Evolutionary conservation across 2,329 filamentous ascomycete genomes (phyloP), one percentile per base, ranked within the genome.

Genomic region (Aspergillus puulaauensis): DNA sequence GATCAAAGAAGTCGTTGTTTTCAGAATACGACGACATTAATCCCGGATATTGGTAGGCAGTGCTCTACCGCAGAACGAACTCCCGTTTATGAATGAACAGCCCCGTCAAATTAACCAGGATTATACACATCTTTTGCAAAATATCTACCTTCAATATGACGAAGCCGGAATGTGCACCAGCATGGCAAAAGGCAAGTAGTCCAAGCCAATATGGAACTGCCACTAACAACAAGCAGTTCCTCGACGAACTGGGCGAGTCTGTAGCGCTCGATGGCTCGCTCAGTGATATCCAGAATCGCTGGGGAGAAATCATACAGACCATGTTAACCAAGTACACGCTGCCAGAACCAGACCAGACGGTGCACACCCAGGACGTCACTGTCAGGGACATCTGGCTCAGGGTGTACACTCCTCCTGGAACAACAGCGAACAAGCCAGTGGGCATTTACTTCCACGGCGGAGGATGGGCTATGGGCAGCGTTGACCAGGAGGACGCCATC

Each of bases 371-470:
- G 7, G 54, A 60, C 19, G 23, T 60, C 14, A 53, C 45, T 5
- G 11, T 57, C 14, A 17, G 27, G 4, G 33, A 39, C 33, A n/a
- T 50, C 47, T 50, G 47, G 47, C 17, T 50, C 0, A 12, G 47
- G 15, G 33, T 50, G 17, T 50, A 50, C 11, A 50, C 47, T 3
- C 47, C 47, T 3, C 33, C 33, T 14, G 47, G 35, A 11, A 19
- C n/a, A 3, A 17, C 33, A 4, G 14, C 17, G 3, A 21, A 24
- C 33, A 37, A 24, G 27, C 46, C 46, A 7, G 46, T 49, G 14
- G 46, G 46, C 14, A 12, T 63, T 17, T 63, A 51, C 47, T 52
- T 63, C 27, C 61, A 63, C 39, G 61, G 56, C 12, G 61, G 61
- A n/a, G 61, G 61, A 6, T 63, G 59, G 59, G 23, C 27, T 2